Percentiles rank a stretch among this genome's conserved stretches.
Conservation (phyloP, 225 moss, liverwort and hornwort genomes). For the Rhytidiadelphus loreus region DNA sequence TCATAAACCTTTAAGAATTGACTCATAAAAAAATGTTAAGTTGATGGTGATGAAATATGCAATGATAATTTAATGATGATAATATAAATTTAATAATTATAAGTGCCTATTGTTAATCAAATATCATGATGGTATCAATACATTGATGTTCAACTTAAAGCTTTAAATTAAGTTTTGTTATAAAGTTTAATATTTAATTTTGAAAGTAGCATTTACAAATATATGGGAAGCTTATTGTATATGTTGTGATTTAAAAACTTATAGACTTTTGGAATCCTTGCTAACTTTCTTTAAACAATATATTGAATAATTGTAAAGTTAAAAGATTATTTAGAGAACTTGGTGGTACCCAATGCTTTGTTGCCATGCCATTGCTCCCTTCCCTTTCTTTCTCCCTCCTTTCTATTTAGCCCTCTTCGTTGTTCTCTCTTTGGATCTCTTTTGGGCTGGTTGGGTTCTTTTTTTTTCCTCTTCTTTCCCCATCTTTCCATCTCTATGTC, state of each 20-base stretch:
- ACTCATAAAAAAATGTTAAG: neutral
- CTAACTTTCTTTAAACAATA: neutral
- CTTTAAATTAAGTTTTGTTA: neutral
- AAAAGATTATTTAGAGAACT: neutral
- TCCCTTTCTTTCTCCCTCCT: too few relatives aligned
- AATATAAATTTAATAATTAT: neutral
- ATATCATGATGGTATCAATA: neutral
- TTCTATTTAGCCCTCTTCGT: too few relatives aligned
- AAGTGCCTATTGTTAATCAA: neutral
- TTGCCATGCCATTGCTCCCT: neutral
- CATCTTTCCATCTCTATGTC: neutral
- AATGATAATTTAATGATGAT: neutral
- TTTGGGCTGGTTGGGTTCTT: neutral
- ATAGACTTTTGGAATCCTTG: neutral
- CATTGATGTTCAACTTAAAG: neutral
- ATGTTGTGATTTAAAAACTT: neutral
- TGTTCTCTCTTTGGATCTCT: too few relatives aligned
- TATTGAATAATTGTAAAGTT: neutral
- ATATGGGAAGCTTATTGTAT: neutral
- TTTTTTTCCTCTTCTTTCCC: neutral
- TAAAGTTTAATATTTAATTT: neutral
- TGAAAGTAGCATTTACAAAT: neutral
- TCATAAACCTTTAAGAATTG: neutral
- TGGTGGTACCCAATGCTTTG: fast-evolving
- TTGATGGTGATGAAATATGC: neutral